Evolutionary conservation across 495 filamentous ascomycete genomes (phyloP), one percentile per base, ranked within the genome.

Genomic region (Aspergillus cristatus): DNA sequence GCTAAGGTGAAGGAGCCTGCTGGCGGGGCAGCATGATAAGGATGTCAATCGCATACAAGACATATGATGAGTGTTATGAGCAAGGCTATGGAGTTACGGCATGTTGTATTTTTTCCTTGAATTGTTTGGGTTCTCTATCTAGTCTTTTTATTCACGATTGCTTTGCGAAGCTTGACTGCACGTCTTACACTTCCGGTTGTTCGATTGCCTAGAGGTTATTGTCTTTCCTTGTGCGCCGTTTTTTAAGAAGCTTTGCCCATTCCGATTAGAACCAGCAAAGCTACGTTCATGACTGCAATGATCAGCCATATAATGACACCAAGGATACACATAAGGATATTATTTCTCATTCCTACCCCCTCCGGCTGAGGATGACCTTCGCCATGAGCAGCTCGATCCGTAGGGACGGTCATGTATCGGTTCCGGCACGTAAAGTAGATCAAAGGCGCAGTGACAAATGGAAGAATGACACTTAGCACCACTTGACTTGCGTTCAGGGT

Each of bases 351-450:
- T 30, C 63, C 65, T 3, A 75, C 60, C 10, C 43, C 58, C 11
- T 60, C 58, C 18, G 55, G 42, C 2, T 46, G 39, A 2, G 50
- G 37, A 16, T 53, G 46, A 25, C 41, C 43, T 24, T 60, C 57
- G 14, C 41, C 55, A 18, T 47, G 46, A 20, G 42, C 43, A 14
- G 52, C 48, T 10, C 47, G 45, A 18, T 54, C 50, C 6, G 54
- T 49, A 11, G 58, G 50, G 5, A 86, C 85, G 15, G 72, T 82
- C 88, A 95, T 94, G 53, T 84, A 91, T 45, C 76, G 72, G 41
- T 81, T 79, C 31, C 79, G 68, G 42, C 82, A 86, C 1, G 88
- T 95, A 49, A 94, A 94, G 55, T 79, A 95, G 45, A 95, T 82
- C 14, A 95, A 61, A 14, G 88, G 88, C 3, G 84, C 85, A 8